Evolutionary conservation across 1,284 basidiomycete species (phyloP).

Genomic region (Erythrobasidium hasegawianum): DNA sequence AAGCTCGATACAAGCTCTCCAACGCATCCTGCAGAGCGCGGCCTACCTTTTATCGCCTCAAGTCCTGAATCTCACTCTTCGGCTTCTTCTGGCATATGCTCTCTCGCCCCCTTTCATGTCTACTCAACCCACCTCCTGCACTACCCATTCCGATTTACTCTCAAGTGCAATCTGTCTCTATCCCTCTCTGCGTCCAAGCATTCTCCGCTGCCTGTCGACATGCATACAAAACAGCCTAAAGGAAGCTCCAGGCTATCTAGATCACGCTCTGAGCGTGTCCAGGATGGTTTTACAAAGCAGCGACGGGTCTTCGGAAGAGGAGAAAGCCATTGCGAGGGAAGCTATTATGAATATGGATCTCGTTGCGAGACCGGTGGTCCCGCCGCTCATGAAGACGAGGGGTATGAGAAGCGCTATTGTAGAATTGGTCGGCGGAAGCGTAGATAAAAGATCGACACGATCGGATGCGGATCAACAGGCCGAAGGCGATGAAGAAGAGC

Average conservation of each 20-base stretch:
- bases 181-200: constrained; percentile 3
- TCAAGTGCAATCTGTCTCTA: constrained; percentile 12
- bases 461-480: neutral
- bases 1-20: constrained; percentile 2
- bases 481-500: neutral
- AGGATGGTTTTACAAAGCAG: neutral
- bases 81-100: constrained; percentile 18
- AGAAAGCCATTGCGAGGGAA: neutral
- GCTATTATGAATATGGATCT: constrained; percentile 8
- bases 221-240: constrained; percentile 4
- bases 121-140: neutral
- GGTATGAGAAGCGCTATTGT: neutral
- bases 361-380: constrained; percentile 14
- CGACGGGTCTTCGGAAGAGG: neutral
- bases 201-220: constrained; percentile 20
- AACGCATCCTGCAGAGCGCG: constrained; percentile 25
- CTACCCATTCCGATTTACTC: constrained; percentile 1
- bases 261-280: constrained; percentile 16
- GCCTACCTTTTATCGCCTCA: constrained; percentile 10
- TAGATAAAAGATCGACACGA: neutral
- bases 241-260: constrained; percentile 7
- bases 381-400: constrained; percentile 14
- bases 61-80: constrained; percentile 12
- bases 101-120: constrained; percentile 21
- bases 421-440: constrained; percentile 6